Percentiles rank a stretch among this genome's conserved stretches.
phyloP scores from a whole-genome alignment of 1,284 basidiomycete species.

The Ustilago shanxiensis region DNA sequence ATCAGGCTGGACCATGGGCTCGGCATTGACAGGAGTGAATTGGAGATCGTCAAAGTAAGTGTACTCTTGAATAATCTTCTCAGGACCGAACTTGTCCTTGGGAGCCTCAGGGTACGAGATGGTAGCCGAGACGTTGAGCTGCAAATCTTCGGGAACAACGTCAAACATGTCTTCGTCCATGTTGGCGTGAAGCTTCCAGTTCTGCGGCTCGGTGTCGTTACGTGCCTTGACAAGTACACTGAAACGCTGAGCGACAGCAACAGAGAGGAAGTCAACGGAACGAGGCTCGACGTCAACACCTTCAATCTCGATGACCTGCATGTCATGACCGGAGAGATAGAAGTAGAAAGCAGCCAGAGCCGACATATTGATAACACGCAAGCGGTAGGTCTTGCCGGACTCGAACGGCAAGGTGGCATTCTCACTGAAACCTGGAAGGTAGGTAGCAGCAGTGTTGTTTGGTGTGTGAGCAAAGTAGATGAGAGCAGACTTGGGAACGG shows the following conservation, averaged over 20 bases:
- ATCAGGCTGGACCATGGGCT: slow-evolving; percentile 69
- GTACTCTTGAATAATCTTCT: slow-evolving; percentile 58
- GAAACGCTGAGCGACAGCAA: slow-evolving; percentile 59
- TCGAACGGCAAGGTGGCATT: slow-evolving; percentile 80
- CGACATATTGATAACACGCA: slow-evolving; percentile 75
- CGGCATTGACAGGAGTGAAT: slow-evolving; percentile 69
- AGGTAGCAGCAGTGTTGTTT: slow-evolving; percentile 70
- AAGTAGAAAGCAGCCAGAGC: slow-evolving; percentile 62
- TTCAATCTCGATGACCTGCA: slow-evolving; percentile 62
- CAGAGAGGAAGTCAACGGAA: slow-evolving; percentile 40
- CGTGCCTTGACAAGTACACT: slow-evolving; percentile 73
- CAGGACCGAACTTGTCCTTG: slow-evolving; percentile 28
- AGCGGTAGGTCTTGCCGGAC: slow-evolving; percentile 72
- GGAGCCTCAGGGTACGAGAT: slow-evolving; percentile 54
- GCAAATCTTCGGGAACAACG: slow-evolving; percentile 54
- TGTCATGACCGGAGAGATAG: slow-evolving; percentile 45
- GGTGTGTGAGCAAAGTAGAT: slow-evolving; percentile 82
- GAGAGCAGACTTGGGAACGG: slow-evolving; percentile 75
- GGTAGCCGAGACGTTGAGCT: slow-evolving; percentile 64
- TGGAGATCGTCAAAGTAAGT: slow-evolving; percentile 71
- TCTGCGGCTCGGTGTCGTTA: slow-evolving; percentile 80
- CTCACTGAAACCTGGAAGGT: slow-evolving; percentile 75
- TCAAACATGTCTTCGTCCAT: slow-evolving; percentile 78
- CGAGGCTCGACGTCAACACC: slow-evolving; percentile 52
- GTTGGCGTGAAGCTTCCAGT: slow-evolving; percentile 90